Evolutionary conservation across 345 rosid genomes (phyloP).

Genomic region (Noccaea bulbosa): DNA sequence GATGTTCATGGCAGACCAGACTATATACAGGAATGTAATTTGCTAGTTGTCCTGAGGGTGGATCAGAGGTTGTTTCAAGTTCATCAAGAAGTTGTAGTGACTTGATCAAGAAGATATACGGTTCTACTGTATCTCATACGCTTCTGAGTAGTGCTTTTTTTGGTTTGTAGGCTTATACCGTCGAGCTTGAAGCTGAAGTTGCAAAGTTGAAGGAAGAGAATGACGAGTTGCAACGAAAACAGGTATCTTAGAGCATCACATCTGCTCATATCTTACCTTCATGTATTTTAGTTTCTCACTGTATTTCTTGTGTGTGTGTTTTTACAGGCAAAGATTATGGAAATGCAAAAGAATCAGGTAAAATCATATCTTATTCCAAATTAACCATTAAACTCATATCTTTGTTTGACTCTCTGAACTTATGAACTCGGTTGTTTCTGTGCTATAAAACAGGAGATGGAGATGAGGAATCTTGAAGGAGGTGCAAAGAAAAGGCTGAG

Average conservation of each 20-base stretch:
- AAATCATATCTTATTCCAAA: not conserved
- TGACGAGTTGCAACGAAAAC: constrained; percentile 69
- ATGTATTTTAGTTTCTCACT: constrained; percentile 24
- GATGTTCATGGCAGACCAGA: constrained; percentile 27
- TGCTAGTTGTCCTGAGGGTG: constrained; percentile 26
- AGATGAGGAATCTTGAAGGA: constrained; percentile 61
- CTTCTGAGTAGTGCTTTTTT: constrained; percentile 18
- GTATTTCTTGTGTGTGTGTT: constrained; percentile 16
- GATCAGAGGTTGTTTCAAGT: constrained; percentile 25
- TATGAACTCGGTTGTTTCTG: not conserved
- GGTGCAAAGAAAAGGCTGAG: constrained; percentile 65
- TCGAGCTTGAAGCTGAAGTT: constrained; percentile 93
- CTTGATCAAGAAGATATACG: not conserved
- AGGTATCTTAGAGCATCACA: constrained; percentile 48
- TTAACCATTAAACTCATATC: not conserved
- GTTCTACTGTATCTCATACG: not conserved
- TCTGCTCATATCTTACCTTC: constrained; percentile 19
- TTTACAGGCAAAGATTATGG: constrained; percentile 67
- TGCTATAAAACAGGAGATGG: constrained; percentile 55
- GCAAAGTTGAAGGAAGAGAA: constrained; percentile 88
- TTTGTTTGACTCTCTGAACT: constrained; percentile 6
- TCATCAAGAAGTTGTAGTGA: constrained; percentile 31
- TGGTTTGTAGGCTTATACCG: constrained; percentile 78
- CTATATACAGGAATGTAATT: constrained; percentile 27
- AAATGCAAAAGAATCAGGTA: constrained; percentile 91